phyloP scores from a whole-genome alignment of 1,139 yeast genomes.

The Scheffersomyces titani region DNA sequence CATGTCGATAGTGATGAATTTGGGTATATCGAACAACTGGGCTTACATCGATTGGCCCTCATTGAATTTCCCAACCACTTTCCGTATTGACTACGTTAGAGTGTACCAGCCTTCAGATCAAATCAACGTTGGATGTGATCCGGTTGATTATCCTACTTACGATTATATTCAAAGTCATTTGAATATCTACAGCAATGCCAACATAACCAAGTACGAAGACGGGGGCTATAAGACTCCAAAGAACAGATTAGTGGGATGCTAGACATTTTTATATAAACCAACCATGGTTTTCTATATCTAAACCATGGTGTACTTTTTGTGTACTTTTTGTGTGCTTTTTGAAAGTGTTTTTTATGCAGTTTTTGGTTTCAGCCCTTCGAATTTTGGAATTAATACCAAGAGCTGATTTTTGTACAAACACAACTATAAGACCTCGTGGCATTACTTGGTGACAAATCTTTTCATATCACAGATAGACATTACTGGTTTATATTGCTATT shows the following conservation, averaged over 20 bases:
- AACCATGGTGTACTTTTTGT: background rate
- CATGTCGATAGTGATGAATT: constrained; percentile 74
- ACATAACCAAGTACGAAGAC: constrained; percentile 63
- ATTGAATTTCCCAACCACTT: constrained; percentile 63
- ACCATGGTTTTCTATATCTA: no score
- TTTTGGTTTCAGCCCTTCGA: no score
- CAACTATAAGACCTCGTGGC: no score
- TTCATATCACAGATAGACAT: no score
- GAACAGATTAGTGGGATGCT: constrained; percentile 31
- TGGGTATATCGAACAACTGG: constrained; percentile 83
- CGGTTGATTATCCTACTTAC: constrained; percentile 67
- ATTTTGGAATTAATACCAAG: no score
- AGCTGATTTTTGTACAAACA: no score
- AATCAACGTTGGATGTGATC: constrained; percentile 69
- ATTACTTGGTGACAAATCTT: no score
- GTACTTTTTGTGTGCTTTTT: no score
- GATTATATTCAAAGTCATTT: constrained; percentile 69
- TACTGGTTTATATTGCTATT: no score
- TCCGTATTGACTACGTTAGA: constrained; percentile 76
- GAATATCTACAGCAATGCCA: constrained; percentile 62
- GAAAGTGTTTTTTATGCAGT: no score
- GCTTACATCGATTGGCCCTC: constrained; percentile 79
- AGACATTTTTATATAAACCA: background rate
- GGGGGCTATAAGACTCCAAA: constrained; percentile 72
- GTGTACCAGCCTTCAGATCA: constrained; percentile 68